Evolutionary conservation across 192 early-diverging fungal genomes (phyloP), one percentile per base, ranked within the genome.

Genomic region (Coemansia reversa): DNA sequence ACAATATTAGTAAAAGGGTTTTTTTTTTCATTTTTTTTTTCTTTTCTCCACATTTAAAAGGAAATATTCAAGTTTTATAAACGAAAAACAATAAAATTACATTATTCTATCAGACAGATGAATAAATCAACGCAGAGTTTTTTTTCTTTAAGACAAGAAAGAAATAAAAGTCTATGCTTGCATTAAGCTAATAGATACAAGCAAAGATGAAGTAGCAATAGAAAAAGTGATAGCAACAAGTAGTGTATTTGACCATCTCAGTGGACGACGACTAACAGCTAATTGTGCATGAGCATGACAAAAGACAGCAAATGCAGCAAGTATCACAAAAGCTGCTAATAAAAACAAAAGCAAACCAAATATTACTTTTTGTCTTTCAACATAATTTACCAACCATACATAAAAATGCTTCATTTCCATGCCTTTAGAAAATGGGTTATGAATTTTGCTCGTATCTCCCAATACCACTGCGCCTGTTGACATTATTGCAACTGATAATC

Each of bases 221-320:
- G 67, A 64, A 63, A 74, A 39, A 2, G 71, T 59, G 5, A 51
- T 22, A 0, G 71, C 55, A 25, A 63, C 28, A 19, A 69, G n/a
- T 8, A 79, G 62, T 4, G 65, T 62, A 24, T 53, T 30, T 0
- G 76, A 56, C 76, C 76, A 79, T 3, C 57, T 61, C 19, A 79
- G 39, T 24, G 76, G 76, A 9, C 63, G 64, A 7, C 42, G 8
- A 0, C 7, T 25, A 5, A 60, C 53, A 0, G 71, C 76, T 23
- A 79, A 58, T 62, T 79, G 76, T 18, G 57, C 65, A 23, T 67
- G 61, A 11, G 61, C 50, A 29, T 70, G 68, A 32, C 51, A 70
- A 39, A 79, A 66, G 3, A 69, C 63, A 2, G 47, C 27, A 19
- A 70, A 3, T 2, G 66, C 23, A 4, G 68, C 67, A 16, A 79